Conservation (phyloP, 352 stramenopile genomes). For the Pythium volutum region DNA sequence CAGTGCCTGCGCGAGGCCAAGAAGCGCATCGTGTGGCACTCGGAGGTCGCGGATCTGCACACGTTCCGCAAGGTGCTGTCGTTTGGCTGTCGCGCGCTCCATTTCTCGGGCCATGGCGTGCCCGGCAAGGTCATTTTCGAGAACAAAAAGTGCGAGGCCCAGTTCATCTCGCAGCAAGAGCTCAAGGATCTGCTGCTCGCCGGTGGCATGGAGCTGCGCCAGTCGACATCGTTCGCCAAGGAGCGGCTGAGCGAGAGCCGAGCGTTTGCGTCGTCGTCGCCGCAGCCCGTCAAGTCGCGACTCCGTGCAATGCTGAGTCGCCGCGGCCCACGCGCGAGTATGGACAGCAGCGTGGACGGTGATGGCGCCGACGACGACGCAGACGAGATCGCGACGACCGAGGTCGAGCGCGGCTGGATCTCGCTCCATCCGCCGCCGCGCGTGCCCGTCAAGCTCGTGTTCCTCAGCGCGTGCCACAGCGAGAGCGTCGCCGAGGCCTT, state of each 20-base stretch:
- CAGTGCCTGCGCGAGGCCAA: conserved; percentile 69
- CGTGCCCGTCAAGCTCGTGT: conserved; percentile 75
- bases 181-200: conserved; percentile 73
- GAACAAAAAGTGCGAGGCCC: conserved; percentile 71
- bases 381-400: conserved; percentile 29
- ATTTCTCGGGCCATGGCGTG: conserved; percentile 79
- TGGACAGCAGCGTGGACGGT: background rate
- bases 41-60: conserved; percentile 75
- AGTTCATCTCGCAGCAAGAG: conserved; percentile 81
- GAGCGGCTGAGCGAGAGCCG: conserved; percentile 5
- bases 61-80: conserved; percentile 80
- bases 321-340: background rate
- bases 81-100: conserved; percentile 68
- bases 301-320: conserved; percentile 20
- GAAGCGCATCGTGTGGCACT: conserved; percentile 68
- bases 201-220: conserved; percentile 40
- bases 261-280: background rate
- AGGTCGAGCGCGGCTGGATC: conserved; percentile 50
- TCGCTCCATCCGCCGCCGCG: conserved; percentile 36
- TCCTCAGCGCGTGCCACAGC: conserved; percentile 89
- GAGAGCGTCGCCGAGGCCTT: conserved; percentile 87
- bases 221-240: background rate
- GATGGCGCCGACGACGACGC: conserved; percentile 8
- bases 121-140: conserved; percentile 82
- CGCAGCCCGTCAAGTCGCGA: conserved; percentile 5